Conservation (phyloP, 768 basidiomycete genomes). For the Baorangia bicolor region DNA sequence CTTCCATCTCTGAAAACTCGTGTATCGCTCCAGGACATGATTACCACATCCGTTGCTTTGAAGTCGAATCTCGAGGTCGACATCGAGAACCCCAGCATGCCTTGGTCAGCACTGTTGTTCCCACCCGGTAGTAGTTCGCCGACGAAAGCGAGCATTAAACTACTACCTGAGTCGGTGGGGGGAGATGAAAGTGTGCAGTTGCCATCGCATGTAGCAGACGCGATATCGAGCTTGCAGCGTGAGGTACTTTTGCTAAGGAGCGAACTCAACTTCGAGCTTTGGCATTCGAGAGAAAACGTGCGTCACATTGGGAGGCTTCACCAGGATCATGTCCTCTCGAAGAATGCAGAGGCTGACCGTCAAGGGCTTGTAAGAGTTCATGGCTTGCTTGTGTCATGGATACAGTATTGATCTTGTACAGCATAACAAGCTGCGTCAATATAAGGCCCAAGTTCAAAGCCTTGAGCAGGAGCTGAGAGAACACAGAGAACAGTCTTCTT, state of each 20-base stretch:
- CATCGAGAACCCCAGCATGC: conserved; percentile 48
- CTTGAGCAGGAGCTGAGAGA: conserved; percentile 71
- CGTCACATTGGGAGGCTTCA: conserved; percentile 81
- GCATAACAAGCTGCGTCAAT: conserved; percentile 83
- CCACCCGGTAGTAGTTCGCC: conserved; percentile 32
- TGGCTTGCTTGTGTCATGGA: background rate
- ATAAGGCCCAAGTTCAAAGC: conserved; percentile 62
- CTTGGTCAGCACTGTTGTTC: conserved; percentile 53
- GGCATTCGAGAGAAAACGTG: conserved; percentile 78
- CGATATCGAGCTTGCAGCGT: conserved; percentile 69
- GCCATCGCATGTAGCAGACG: conserved; percentile 55
- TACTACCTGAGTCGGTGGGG: conserved; percentile 19
- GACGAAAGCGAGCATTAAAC: conserved; percentile 14
- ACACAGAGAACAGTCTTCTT: conserved; percentile 69
- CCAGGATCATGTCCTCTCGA: conserved; percentile 67
- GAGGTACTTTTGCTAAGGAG: conserved; percentile 73
- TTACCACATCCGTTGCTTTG: conserved; percentile 67
- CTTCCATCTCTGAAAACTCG: conserved; percentile 31
- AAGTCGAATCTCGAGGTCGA: conserved; percentile 70
- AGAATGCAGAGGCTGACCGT: conserved; percentile 76
- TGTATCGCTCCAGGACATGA: conserved; percentile 76
- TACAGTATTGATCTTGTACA: conserved; percentile 30
- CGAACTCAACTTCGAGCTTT: conserved; percentile 84
- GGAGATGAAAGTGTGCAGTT: conserved; percentile 23
- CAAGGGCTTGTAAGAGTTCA: conserved; percentile 66